Percentiles rank a stretch among this genome's conserved stretches.
These are phyloP conservation scores for Eucalyptus melliodora DNA, from an alignment of 345 rosid species.

Conservation along the genomic window DNA sequence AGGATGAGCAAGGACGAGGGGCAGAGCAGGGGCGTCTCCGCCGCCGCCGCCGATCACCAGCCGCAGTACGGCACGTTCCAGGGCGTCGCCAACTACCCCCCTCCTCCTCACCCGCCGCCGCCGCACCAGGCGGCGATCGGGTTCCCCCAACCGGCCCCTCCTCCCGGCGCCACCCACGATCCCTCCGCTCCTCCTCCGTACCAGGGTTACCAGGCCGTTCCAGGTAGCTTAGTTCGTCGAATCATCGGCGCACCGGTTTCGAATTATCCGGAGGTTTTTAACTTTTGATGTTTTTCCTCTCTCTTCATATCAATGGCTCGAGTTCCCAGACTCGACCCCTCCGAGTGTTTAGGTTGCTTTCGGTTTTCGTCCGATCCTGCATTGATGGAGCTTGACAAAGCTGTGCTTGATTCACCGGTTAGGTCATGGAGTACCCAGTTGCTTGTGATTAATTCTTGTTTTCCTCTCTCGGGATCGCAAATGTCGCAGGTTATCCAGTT, in stretches of 20 bases:
- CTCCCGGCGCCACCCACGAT: constrained; percentile 45
- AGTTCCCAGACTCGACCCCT: neutral
- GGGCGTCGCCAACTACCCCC: constrained; percentile 92
- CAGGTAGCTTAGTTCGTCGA: constrained; percentile 20
- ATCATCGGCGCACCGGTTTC: neutral
- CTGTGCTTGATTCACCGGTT: neutral
- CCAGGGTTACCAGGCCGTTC: constrained; percentile 68
- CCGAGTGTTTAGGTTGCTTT: neutral
- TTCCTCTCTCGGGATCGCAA: neutral
- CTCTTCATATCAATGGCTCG: neutral
- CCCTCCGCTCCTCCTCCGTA: constrained; percentile 25
- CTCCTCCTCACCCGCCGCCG: constrained; percentile 29
- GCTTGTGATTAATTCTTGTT: neutral
- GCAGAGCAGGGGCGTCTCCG: neutral
- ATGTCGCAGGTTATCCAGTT: constrained; percentile 50
- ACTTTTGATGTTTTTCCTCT: neutral
- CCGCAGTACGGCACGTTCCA: constrained; percentile 88
- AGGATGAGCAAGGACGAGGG: neutral
- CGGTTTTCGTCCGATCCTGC: neutral
- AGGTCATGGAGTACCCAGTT: neutral
- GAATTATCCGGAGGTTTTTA: neutral
- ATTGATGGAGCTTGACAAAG: neutral
- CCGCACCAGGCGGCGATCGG: constrained; percentile 39
- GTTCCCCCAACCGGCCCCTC: constrained; percentile 82
- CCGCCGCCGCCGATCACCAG: neutral